A percentile compares a stretch with the other conserved stretches of the same genome.
These are phyloP conservation scores for Geosmithia morbida DNA, from an alignment of 2,329 filamentous ascomycete species.

Conservation along the genomic window DNA sequence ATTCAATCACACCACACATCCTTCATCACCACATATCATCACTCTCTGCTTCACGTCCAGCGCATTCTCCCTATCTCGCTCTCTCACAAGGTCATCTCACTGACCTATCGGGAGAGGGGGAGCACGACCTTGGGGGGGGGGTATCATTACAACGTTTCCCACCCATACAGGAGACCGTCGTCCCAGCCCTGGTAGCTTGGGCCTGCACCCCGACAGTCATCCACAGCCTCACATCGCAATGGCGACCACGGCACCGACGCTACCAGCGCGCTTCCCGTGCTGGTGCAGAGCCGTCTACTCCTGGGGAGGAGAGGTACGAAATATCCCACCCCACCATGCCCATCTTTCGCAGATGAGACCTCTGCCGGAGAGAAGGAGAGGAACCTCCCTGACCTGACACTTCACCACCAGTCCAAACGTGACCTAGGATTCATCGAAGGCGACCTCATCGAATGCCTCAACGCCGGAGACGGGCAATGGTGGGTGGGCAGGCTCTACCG, in stretches of 20 bases:
- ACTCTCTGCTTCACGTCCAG: too few relatives aligned
- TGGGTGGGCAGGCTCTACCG: slow-evolving; percentile 89
- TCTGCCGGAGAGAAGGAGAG: neutral
- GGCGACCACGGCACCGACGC: slow-evolving; percentile 38
- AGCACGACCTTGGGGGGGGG: too few relatives aligned
- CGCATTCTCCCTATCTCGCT: too few relatives aligned
- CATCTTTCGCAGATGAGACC: neutral
- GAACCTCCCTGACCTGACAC: slow-evolving; percentile 1
- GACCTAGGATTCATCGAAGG: slow-evolving; percentile 96
- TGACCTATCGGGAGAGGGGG: too few relatives aligned
- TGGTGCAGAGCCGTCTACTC: slow-evolving; percentile 88
- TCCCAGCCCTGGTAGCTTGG: too few relatives aligned
- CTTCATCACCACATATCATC: too few relatives aligned
- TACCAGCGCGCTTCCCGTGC: slow-evolving; percentile 74
- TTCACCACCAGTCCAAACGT: slow-evolving; percentile 56
- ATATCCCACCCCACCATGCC: neutral
- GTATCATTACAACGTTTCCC: too few relatives aligned
- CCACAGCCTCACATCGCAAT: slow-evolving; percentile 18
- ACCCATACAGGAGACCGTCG: too few relatives aligned
- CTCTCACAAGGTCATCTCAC: too few relatives aligned
- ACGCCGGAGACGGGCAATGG: slow-evolving; percentile 95
- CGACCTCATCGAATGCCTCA: slow-evolving; percentile 94
- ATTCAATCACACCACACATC: too few relatives aligned
- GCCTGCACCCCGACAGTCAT: neutral
- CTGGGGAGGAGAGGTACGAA: slow-evolving; percentile 41